Conservation (phyloP, 768 basidiomycete species). For the Naganishia friedmannii region DNA sequence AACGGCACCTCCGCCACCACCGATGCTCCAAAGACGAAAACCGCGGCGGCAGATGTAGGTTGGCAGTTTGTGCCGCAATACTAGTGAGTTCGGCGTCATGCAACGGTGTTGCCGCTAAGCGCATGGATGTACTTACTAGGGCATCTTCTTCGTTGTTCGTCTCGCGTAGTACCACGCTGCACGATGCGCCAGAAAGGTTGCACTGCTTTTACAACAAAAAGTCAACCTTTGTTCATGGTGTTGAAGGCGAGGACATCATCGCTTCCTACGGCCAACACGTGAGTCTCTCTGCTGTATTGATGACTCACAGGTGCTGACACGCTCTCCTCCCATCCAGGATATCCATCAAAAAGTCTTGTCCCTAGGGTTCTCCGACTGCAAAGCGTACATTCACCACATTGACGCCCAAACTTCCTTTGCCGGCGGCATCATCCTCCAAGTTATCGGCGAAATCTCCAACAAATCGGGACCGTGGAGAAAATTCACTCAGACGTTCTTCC, state of each 20-base stretch:
- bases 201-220: conserved; percentile 99
- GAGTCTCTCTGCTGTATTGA: conserved; percentile 39
- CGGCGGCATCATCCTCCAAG: conserved; percentile 96
- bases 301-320: not conserved
- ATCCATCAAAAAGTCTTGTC: conserved; percentile 94
- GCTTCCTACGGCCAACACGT: conserved; percentile 93
- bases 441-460: conserved; percentile 99
- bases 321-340: conserved; percentile 61
- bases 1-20: conserved; percentile 8
- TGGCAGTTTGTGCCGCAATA: conserved; percentile 99
- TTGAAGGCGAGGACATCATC: conserved; percentile 89
- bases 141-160: not conserved
- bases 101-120: not conserved
- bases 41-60: conserved; percentile 73
- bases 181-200: conserved; percentile 92
- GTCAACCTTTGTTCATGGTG: conserved; percentile 94
- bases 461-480: conserved; percentile 83
- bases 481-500: conserved; percentile 99
- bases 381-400: conserved; percentile 97
- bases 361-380: conserved; percentile 92
- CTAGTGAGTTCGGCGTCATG: conserved; percentile 57
- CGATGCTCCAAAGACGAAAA: conserved; percentile 13
- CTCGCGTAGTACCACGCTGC: conserved; percentile 71
- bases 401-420: conserved; percentile 93
- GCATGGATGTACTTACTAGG: not conserved